phyloP scores from a whole-genome alignment of 192 early-diverging fungal species.

The Mortierella alpina region DNA sequence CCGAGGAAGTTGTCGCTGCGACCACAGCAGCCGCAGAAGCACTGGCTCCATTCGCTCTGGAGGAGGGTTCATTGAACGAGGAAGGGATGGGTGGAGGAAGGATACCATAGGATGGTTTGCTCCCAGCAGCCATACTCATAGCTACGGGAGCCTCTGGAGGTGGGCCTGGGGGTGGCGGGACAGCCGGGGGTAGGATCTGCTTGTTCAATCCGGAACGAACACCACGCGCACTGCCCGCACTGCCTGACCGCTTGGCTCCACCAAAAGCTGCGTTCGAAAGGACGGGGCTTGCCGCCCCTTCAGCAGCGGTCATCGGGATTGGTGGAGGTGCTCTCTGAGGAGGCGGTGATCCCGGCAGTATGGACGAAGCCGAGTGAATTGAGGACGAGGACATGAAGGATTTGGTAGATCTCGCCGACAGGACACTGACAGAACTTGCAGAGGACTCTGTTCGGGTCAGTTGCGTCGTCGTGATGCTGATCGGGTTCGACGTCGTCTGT shows the following conservation, averaged over 20 bases:
- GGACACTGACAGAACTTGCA: conserved; percentile 19
- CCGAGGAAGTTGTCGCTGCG: conserved; percentile 7
- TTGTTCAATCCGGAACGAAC: conserved; percentile 44
- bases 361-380: conserved; percentile 15
- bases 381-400: conserved; percentile 36
- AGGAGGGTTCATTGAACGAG: conserved; percentile 12
- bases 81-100: conserved; percentile 48
- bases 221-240: conserved; percentile 38
- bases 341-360: conserved; percentile 36
- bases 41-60: neutral
- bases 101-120: conserved; percentile 45
- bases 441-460: conserved; percentile 33
- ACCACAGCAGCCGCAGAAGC: neutral
- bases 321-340: conserved; percentile 48
- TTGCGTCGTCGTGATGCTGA: conserved; percentile 18
- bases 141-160: conserved; percentile 2
- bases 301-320: conserved; percentile 9
- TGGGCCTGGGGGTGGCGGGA: conserved; percentile 27
- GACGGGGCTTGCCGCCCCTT: neutral
- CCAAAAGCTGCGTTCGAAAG: conserved; percentile 19
- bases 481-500: neutral
- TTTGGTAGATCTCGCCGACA: conserved; percentile 16
- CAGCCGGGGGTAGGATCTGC: conserved; percentile 27
- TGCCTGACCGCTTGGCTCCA: conserved; percentile 34
- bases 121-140: neutral